Conservation (phyloP, 495 filamentous ascomycete genomes). For the Collariella sp. region DNA sequence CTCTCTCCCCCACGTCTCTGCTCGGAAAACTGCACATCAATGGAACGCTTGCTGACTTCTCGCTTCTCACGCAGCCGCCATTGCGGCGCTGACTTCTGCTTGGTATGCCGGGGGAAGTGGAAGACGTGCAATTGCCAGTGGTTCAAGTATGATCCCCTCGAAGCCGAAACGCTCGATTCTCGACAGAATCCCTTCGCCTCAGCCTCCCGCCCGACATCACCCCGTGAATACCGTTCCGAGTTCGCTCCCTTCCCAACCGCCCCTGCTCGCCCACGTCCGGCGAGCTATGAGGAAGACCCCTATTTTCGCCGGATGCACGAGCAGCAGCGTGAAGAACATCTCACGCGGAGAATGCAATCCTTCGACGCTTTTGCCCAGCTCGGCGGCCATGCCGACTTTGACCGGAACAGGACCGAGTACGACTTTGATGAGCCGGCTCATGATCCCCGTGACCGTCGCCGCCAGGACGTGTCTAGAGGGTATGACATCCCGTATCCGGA, state of each 20-base stretch:
- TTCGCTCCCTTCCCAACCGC: constrained; percentile 9
- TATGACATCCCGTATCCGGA: constrained; percentile 23
- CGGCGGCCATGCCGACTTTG: constrained; percentile 5
- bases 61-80: constrained; percentile 42
- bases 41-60: constrained; percentile 9
- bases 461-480: constrained; percentile 13
- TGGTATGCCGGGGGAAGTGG: constrained; percentile 69
- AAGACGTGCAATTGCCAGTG: constrained; percentile 74
- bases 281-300: constrained; percentile 46
- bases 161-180: constrained; percentile 39
- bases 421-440: constrained; percentile 28
- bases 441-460: constrained; percentile 35
- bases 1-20: not conserved
- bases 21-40: not conserved
- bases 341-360: constrained; percentile 45
- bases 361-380: constrained; percentile 36
- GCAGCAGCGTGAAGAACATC: constrained; percentile 44
- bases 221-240: constrained; percentile 23
- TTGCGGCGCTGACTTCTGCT: constrained; percentile 75
- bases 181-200: constrained; percentile 23
- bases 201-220: constrained; percentile 19
- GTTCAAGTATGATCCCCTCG: constrained; percentile 59
- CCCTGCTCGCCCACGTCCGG: constrained; percentile 28
- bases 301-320: constrained; percentile 47
- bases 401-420: constrained; percentile 3